Base-by-base conservation (phyloP, 2,329 filamentous ascomycete genomes). In the Rosellinia necatrix region DNA sequence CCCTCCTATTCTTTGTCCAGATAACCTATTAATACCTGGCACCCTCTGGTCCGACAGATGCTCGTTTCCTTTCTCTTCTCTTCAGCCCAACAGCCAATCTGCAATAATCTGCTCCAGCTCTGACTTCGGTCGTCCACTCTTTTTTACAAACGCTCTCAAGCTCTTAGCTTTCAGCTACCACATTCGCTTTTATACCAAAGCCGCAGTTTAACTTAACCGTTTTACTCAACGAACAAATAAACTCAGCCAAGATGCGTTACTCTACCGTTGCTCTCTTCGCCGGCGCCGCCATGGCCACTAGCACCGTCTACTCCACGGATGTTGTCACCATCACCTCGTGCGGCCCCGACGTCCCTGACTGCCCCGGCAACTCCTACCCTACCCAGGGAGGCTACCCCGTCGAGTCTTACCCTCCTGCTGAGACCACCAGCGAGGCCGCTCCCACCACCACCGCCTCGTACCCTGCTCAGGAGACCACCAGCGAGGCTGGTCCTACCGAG, bases 241-340 rank as follows among this genome's bases (percentile, higher is more conserved):
- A n/a, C n/a, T 66, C 72, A 62, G 66, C 78, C 82, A 86, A 85
- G 69, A 86, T 86, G 83, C 81, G 81, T 82, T 85, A 84, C 81
- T 69, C 77, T 70, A 75, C 78, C 68, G 76, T 77, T 68, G 76
- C 77, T 70, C 69, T 81, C 69, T 75, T 84, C 68, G 78, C 76
- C 65, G 77, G 74, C 67, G 76, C 75, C 68, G 76, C 71, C 64
- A 65, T 76, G 65, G 71, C 71, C 62, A 67, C 70, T 64, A 72
- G 68, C 67, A 78, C 81, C 68, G 75, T 85, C 75, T 84, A 81
- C 79, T 74, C 75, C 69, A 84, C 81, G 63, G 77, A 84, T 70
- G 76, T 80, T 70, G 75, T 82, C 65, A 86, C 83, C 74, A 76
- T 85, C 78, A 86, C 81, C 72, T 83, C 81, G 49, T 86, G 83